A percentile compares a stretch with the other conserved stretches of the same genome.
Conservation (phyloP, 768 basidiomycete genomes). For the Tylopilus felleus region DNA sequence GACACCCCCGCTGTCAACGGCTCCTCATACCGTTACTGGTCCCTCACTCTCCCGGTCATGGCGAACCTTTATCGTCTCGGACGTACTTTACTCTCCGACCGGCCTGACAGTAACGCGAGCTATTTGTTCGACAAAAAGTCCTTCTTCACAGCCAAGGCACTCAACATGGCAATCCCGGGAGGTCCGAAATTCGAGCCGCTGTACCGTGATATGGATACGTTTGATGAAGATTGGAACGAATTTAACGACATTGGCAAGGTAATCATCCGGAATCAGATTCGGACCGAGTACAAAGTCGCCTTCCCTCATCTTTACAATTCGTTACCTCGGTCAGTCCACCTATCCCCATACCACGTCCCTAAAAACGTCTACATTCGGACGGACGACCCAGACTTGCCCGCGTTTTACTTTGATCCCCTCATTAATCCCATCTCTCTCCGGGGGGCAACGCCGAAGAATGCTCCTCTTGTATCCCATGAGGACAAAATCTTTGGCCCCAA, state of each 20-base stretch:
- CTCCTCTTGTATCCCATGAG: slow-evolving; percentile 82
- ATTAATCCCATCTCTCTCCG: slow-evolving; percentile 97
- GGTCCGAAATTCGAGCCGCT: slow-evolving; percentile 98
- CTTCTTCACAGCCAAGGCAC: slow-evolving; percentile 97
- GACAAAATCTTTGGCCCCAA: slow-evolving; percentile 90
- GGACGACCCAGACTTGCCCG: slow-evolving; percentile 98
- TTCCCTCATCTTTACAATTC: slow-evolving; percentile 99
- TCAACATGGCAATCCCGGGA: slow-evolving; percentile 96
- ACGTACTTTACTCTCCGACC: slow-evolving; percentile 88
- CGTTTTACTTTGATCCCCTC: slow-evolving; percentile 98
- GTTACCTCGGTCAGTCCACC: slow-evolving; percentile 88
- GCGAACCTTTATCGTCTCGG: slow-evolving; percentile 96
- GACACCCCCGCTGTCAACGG: slow-evolving; percentile 93
- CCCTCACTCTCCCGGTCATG: slow-evolving; percentile 90
- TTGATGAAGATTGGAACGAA: slow-evolving; percentile 99
- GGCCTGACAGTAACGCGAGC: slow-evolving; percentile 83
- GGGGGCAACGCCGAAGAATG: slow-evolving; percentile 79
- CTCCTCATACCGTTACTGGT: slow-evolving; percentile 90
- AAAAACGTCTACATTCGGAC: slow-evolving; percentile 99
- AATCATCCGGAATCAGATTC: slow-evolving; percentile 97
- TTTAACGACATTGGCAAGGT: slow-evolving; percentile 99
- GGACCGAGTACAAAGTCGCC: slow-evolving; percentile 98
- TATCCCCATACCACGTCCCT: slow-evolving; percentile 87
- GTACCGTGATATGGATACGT: slow-evolving; percentile 94
- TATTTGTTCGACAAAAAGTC: slow-evolving; percentile 97